phyloP scores from a whole-genome alignment of 2,329 filamentous ascomycete species.

The Penicillium sp. region DNA sequence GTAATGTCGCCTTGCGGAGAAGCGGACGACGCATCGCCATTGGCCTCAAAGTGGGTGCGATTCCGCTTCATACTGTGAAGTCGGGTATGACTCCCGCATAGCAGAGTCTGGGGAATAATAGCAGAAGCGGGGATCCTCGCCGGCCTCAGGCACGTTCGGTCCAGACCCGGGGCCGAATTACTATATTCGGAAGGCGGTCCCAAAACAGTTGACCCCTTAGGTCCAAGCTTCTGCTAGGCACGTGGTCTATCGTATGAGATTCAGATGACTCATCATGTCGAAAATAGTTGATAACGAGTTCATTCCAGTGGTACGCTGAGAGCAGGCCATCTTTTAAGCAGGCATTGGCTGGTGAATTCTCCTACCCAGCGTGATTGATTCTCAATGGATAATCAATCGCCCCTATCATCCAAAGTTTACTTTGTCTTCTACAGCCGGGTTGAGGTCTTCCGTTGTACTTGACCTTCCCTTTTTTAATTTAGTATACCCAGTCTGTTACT shows the following conservation, averaged over 20 bases:
- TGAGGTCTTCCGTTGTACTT: no score
- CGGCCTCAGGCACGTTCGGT: conserved; percentile 18
- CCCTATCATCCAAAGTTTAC: no score
- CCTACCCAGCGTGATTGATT: no score
- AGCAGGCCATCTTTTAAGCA: conserved; percentile 55
- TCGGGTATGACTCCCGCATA: conserved; percentile 23
- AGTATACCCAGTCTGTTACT: no score
- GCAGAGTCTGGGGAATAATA: conserved; percentile 19
- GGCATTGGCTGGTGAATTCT: no score
- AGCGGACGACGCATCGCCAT: conserved; percentile 35
- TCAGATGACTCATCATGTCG: conserved; percentile 89
- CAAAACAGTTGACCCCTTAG: no score
- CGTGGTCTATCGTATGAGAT: conserved; percentile 32
- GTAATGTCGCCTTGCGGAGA: conserved; percentile 30
- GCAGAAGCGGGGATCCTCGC: conserved; percentile 14
- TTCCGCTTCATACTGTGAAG: conserved; percentile 37
- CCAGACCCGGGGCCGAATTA: no score
- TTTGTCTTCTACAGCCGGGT: no score
- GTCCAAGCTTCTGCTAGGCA: no score
- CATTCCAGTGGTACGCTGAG: conserved; percentile 80
- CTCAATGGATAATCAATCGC: no score
- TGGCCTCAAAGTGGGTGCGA: conserved; percentile 38
- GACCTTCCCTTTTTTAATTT: no score
- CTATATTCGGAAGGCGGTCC: no score
- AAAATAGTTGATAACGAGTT: conserved; percentile 89